These are phyloP conservation scores for Xylariaceae sp. DNA, from an alignment of 2,329 filamentous ascomycete species.

Conservation along the genomic window DNA sequence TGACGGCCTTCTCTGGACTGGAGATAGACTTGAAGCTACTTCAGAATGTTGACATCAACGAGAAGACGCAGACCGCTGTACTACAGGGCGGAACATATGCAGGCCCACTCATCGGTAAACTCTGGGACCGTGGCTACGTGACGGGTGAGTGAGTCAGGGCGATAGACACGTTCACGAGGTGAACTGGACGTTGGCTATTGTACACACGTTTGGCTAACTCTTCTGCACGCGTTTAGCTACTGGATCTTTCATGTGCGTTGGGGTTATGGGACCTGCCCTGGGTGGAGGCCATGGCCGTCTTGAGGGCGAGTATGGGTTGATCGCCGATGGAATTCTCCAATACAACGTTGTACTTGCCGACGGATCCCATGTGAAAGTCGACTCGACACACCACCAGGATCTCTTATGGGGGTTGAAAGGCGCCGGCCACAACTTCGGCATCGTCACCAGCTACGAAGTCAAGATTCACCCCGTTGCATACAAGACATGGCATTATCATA, in stretches of 20 bases:
- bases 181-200: background rate
- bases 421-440: no score
- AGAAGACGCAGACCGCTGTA: background rate
- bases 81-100: slow-evolving; percentile 10
- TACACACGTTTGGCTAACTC: background rate
- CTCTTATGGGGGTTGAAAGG: slow-evolving; percentile 22
- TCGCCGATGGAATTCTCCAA: slow-evolving; percentile 17
- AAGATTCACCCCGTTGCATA: slow-evolving; percentile 3
- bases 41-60: slow-evolving; percentile 8
- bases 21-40: slow-evolving; percentile 22
- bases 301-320: slow-evolving; percentile 26
- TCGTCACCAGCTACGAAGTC: slow-evolving; percentile 9
- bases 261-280: slow-evolving; percentile 21
- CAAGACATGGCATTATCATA: slow-evolving; percentile 4
- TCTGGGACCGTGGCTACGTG: slow-evolving; percentile 15
- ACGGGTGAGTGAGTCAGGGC: no score
- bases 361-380: slow-evolving; percentile 13
- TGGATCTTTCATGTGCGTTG: slow-evolving; percentile 23
- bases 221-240: slow-evolving; percentile 10
- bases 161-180: no score
- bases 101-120: slow-evolving; percentile 2
- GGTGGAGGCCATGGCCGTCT: slow-evolving; percentile 27
- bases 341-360: slow-evolving; percentile 21
- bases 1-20: slow-evolving; percentile 22
- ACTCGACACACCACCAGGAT: slow-evolving; percentile 5